Evolutionary conservation across 2,329 filamentous ascomycete genomes (phyloP).

Genomic region (Myrmaecium sp.): DNA sequence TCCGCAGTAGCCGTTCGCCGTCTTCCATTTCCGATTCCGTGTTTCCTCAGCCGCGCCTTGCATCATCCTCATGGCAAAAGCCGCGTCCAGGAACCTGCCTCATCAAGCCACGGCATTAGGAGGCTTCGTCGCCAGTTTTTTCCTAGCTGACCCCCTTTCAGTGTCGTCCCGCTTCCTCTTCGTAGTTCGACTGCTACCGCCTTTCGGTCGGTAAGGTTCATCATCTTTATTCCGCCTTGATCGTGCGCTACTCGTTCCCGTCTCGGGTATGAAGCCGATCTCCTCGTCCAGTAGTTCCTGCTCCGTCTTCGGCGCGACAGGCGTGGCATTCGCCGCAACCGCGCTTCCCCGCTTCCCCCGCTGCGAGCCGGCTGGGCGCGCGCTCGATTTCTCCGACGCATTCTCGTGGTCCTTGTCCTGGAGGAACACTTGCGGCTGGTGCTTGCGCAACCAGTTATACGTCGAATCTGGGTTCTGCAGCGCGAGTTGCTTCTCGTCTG

Average conservation of each 20-base stretch:
- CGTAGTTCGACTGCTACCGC: slow-evolving; percentile 23
- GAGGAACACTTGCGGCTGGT: slow-evolving; percentile 71
- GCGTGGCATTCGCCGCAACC: slow-evolving; percentile 12
- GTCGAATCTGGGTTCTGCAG: slow-evolving; percentile 76
- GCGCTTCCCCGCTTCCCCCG: slow-evolving; percentile 14
- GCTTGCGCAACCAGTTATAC: slow-evolving; percentile 83
- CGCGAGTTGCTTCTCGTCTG: slow-evolving; percentile 33
- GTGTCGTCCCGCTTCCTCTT: slow-evolving; percentile 28
- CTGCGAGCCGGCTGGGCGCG: slow-evolving; percentile 12
- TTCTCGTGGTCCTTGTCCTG: slow-evolving; percentile 46
- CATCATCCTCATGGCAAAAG: too few relatives aligned
- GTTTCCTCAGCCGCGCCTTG: too few relatives aligned
- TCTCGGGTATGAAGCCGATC: slow-evolving; percentile 14
- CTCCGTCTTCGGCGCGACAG: slow-evolving; percentile 18
- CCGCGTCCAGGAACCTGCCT: too few relatives aligned
- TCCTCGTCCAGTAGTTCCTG: slow-evolving; percentile 24
- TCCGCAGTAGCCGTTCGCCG: too few relatives aligned
- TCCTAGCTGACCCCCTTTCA: slow-evolving; percentile 8
- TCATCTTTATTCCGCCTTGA: slow-evolving; percentile 19
- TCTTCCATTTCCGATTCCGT: too few relatives aligned
- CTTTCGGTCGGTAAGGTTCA: slow-evolving; percentile 30
- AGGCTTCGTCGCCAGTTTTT: background rate
- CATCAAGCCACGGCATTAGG: background rate
- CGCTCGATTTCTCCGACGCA: slow-evolving; percentile 15
- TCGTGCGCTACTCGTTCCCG: slow-evolving; percentile 12